Base-by-base conservation (phyloP, 306 rosid genomes). In the Psophocarpus tetragonolobus region DNA sequence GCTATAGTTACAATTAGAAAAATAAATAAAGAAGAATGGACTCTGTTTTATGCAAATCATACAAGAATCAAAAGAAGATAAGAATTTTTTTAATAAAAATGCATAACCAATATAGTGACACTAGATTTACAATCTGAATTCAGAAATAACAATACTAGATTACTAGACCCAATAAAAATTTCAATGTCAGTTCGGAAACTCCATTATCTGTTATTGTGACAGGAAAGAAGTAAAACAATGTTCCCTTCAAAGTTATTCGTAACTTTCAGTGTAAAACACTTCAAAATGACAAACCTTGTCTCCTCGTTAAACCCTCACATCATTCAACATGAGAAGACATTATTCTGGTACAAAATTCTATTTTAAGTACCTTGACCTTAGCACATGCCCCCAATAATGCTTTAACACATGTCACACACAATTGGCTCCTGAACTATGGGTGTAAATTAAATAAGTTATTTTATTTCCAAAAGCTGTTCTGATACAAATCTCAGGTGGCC, bases 201-300 rank as follows among this genome's bases (percentile, higher is more conserved):
- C 10, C 3, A 23, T 48, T 38, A 75, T 45, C 72, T 69, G 29
- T 68, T 68, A 47, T 30, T 36, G 60, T 68, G n/a, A 51, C 24
- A 68, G 57, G 29, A 65, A 48, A 73, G 30, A 77, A 18, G 69
- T 71, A 73, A 61, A 24, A 42, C 66, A 60, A 73, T 24, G 80
- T 85, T 81, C 58, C 67, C 81, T 81, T 85, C 38, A 69, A 77
- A 85, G 85, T 61, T 21, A 81, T 26, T 60, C 71, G 51, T 12
- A 81, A 73, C 78, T 39, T 66, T 17, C 8, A 32, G 66, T 76
- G 50, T 32, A 81, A 81, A 60, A 18, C 45, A 73, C 77, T 77
- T 81, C 77, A 81, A 54, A 72, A 51, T 47, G 35, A 81, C 53
- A 73, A 72, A 74, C 41, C 26, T 62, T 67, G 17, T 51, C 32